phyloP scores from a whole-genome alignment of 352 stramenopile species.

The Lagenidium giganteum region DNA sequence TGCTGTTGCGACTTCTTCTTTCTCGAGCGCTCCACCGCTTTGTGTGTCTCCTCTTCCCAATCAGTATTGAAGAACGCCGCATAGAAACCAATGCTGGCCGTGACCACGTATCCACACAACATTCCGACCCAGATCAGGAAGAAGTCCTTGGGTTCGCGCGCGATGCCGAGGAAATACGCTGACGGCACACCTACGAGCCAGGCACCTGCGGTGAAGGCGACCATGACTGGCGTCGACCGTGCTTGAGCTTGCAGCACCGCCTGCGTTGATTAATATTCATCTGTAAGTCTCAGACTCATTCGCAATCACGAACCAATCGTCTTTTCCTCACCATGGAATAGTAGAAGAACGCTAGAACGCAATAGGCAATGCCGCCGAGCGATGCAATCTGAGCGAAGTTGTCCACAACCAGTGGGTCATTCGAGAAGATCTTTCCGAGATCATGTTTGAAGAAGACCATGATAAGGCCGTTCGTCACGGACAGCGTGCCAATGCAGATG shows the following conservation, averaged over 20 bases:
- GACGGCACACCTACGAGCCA: slow-evolving; percentile 73
- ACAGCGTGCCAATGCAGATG: slow-evolving; percentile 35
- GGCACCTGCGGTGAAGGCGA: slow-evolving; percentile 48
- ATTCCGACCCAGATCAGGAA: slow-evolving; percentile 74
- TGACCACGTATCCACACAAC: slow-evolving; percentile 69
- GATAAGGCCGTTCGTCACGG: slow-evolving; percentile 27
- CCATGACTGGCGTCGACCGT: slow-evolving; percentile 41
- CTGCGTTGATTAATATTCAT: too few relatives aligned
- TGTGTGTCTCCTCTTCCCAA: slow-evolving; percentile 48
- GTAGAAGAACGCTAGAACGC: slow-evolving; percentile 80
- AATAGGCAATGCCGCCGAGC: slow-evolving; percentile 54
- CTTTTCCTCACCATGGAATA: slow-evolving; percentile 54
- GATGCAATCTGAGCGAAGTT: slow-evolving; percentile 59
- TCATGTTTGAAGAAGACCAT: slow-evolving; percentile 40
- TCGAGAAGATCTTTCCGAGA: slow-evolving; percentile 67
- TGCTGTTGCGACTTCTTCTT: too few relatives aligned
- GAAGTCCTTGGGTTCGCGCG: slow-evolving; percentile 23
- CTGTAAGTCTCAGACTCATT: neutral
- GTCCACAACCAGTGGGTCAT: slow-evolving; percentile 52
- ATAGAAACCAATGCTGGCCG: slow-evolving; percentile 58
- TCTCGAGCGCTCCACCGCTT: slow-evolving; percentile 43
- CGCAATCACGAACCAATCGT: neutral
- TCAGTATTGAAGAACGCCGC: slow-evolving; percentile 51
- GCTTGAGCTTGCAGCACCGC: slow-evolving; percentile 68
- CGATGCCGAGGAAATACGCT: slow-evolving; percentile 65